phyloP scores from a whole-genome alignment of 139 green algal genomes.

The Asterochloris erici region DNA sequence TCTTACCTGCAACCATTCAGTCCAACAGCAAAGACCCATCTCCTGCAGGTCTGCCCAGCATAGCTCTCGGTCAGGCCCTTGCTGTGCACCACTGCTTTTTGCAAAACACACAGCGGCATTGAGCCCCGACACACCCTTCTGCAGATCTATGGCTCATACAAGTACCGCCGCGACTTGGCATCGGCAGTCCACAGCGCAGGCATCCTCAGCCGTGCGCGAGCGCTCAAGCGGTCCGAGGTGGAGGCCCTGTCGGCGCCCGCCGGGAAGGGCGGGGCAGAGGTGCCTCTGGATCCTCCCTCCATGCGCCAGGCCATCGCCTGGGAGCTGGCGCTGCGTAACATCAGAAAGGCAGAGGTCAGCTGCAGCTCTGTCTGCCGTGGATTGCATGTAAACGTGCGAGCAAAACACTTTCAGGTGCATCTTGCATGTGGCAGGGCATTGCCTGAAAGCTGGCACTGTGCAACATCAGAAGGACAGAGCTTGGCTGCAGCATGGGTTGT shows the following conservation, averaged over 20 bases:
- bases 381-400: not conserved
- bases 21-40: too few relatives aligned
- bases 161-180: conserved; percentile 36
- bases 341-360: conserved; percentile 26
- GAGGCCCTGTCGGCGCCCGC: not conserved
- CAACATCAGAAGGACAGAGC: conserved; percentile 13
- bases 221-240: conserved; percentile 4
- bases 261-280: not conserved
- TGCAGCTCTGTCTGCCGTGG: not conserved
- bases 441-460: too few relatives aligned
- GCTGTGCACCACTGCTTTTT: too few relatives aligned
- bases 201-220: conserved; percentile 10
- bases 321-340: conserved; percentile 37
- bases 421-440: not conserved
- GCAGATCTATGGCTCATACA: conserved; percentile 45
- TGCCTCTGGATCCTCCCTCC: conserved; percentile 28
- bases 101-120: too few relatives aligned
- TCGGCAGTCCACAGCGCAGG: conserved; percentile 17
- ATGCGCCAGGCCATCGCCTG: conserved; percentile 47
- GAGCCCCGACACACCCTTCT: not conserved
- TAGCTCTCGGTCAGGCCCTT: too few relatives aligned
- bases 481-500: not conserved
- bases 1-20: too few relatives aligned
- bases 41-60: too few relatives aligned
- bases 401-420: not conserved